Base-by-base conservation (phyloP, 2,329 filamentous ascomycete species). In the Domatiomyces globalis region DNA sequence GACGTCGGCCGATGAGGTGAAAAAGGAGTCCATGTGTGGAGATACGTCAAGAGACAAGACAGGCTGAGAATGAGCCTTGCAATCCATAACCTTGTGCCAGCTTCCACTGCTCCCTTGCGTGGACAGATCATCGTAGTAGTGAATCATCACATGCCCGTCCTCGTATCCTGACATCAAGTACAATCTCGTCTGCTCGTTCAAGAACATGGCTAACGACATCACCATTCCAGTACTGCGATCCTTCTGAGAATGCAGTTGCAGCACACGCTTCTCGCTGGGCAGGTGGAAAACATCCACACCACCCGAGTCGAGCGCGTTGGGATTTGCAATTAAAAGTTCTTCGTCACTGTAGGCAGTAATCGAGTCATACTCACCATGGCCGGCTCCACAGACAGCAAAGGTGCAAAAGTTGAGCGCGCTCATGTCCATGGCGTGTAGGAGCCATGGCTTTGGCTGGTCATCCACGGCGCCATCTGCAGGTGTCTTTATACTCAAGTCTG, bases 401-500 rank as follows among this genome's bases (percentile, higher is more conserved):
- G 84, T 77, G 65, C 92, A 98, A 65, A 96, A 98, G 64, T 96
- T 98, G 70, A 96, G 78, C 1, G 90, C 87, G 63, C 95, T 95
- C 44, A 96, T 87, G 4, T 85, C 75, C 4, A 98, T 71, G 3
- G 85, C 77, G 66, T 95, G 79, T 19, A 95, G 67, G n/a, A 95
- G 71, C 87, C 87, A 94, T 27, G 92, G 92, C 61, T 82, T 76
- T 15, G 33, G 36, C 70, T 76, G 48, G 66, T 66, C 45, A 66
- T 68, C 25, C 65, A 66, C 1, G 64, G 70, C 46, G 70, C 68
- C 55, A 25, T 94, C 86, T 29, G 90, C 76, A 0, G 90, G 90
- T 10, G 94, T 71, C 7, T 71, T 71, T 33, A 75, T 82, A 60
- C 82, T 85, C 57, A 95, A 62, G 20, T 39, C 46, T 7, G 45